phyloP scores from a whole-genome alignment of 768 basidiomycete genomes.

The Pulveroboletus sp. region DNA sequence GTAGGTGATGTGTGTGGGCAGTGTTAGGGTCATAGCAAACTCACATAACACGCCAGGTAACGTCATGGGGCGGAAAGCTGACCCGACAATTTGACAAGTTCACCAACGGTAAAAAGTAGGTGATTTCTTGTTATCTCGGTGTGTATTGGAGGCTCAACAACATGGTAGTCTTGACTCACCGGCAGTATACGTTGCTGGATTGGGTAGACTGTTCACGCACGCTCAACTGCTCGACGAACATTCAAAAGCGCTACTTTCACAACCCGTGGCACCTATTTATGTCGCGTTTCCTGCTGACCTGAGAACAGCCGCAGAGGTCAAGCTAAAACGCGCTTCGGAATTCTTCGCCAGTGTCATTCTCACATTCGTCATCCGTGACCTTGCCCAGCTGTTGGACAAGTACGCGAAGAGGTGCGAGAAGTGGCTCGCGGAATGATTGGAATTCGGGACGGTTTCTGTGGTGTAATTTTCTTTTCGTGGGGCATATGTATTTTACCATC shows the following conservation, averaged over 20 bases:
- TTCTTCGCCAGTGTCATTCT: slow-evolving; percentile 88
- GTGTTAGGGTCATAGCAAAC: background rate
- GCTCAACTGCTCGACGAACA: slow-evolving; percentile 86
- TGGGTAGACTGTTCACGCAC: slow-evolving; percentile 67
- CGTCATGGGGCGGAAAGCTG: slow-evolving; percentile 68
- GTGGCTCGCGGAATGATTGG: slow-evolving; percentile 74
- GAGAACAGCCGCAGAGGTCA: slow-evolving; percentile 60
- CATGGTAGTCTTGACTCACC: slow-evolving; percentile 77
- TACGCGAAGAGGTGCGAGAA: slow-evolving; percentile 93
- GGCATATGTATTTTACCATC: slow-evolving; percentile 33
- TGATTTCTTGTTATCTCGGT: slow-evolving; percentile 9
- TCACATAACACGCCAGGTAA: slow-evolving; percentile 35
- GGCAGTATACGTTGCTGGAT: slow-evolving; percentile 71
- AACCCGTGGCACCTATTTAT: slow-evolving; percentile 69
- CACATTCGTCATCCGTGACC: slow-evolving; percentile 84
- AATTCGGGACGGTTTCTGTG: slow-evolving; percentile 17
- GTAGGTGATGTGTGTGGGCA: slow-evolving; percentile 31
- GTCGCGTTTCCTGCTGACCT: slow-evolving; percentile 62
- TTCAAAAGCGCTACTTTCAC: slow-evolving; percentile 62
- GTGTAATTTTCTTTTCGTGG: slow-evolving; percentile 24
- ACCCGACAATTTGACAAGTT: slow-evolving; percentile 76
- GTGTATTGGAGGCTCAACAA: slow-evolving; percentile 10
- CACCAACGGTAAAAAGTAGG: slow-evolving; percentile 86
- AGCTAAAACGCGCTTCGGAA: slow-evolving; percentile 79
- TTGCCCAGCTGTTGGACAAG: slow-evolving; percentile 84